phyloP scores from a whole-genome alignment of 2,329 filamentous ascomycete species.

The Byssothecium circinans region DNA sequence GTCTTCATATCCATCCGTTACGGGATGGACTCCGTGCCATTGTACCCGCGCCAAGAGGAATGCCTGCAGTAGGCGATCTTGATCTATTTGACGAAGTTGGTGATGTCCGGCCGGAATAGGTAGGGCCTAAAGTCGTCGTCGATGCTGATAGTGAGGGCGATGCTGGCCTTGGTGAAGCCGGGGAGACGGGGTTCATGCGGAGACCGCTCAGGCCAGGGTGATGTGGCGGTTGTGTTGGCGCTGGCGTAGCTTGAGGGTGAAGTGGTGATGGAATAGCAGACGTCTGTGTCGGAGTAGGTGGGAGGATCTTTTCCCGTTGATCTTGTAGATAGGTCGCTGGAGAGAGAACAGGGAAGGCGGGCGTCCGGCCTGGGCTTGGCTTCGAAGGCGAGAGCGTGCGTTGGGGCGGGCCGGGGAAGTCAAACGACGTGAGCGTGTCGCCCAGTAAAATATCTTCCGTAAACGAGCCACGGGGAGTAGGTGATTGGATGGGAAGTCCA shows the following conservation, averaged over 20 bases:
- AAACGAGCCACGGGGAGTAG: constrained; percentile 17
- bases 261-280: constrained; percentile 11
- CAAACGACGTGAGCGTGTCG: constrained; percentile 20
- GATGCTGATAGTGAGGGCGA: constrained; percentile 18
- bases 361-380: constrained; percentile 25
- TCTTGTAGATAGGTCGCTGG: constrained; percentile 37
- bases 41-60: constrained; percentile 40
- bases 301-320: constrained; percentile 40
- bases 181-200: constrained; percentile 41
- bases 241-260: neutral
- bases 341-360: constrained; percentile 29
- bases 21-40: constrained; percentile 39
- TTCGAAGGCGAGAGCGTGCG: constrained; percentile 17
- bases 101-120: neutral
- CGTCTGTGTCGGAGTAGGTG: constrained; percentile 27
- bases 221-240: constrained; percentile 11
- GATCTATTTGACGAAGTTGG: constrained; percentile 16
- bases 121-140: neutral
- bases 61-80: constrained; percentile 32
- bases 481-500: constrained; percentile 35
- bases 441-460: constrained; percentile 6
- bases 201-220: constrained; percentile 28
- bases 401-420: constrained; percentile 21
- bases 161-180: constrained; percentile 16
- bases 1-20: constrained; percentile 38